phyloP scores from a whole-genome alignment of 1,284 basidiomycete species.

The Irpex sp. region DNA sequence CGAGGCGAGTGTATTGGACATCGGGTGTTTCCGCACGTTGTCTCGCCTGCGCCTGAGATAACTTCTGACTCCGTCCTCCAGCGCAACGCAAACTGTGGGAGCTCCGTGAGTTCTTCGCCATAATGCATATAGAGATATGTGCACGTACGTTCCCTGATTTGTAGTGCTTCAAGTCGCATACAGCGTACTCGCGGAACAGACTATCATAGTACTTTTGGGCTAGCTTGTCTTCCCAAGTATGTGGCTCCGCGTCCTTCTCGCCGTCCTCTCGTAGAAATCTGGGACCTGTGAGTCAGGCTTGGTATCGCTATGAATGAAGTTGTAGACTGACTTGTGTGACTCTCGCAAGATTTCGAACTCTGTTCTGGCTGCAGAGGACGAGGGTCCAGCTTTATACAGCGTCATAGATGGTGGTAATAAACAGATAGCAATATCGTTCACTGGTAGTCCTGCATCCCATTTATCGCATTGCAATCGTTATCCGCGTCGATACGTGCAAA shows the following conservation, averaged over 20 bases:
- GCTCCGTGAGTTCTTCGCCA: background rate
- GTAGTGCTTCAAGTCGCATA: constrained; percentile 95
- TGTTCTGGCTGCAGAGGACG: constrained; percentile 31
- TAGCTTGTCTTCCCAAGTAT: constrained; percentile 83
- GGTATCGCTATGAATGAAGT: background rate
- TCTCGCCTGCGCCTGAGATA: constrained; percentile 84
- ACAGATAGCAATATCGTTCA: background rate
- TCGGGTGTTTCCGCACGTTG: constrained; percentile 89
- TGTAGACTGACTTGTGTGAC: constrained; percentile 59
- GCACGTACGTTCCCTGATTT: constrained; percentile 84
- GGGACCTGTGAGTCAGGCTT: constrained; percentile 10
- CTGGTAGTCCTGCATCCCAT: background rate
- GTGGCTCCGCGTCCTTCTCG: constrained; percentile 44
- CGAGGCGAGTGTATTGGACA: constrained; percentile 76
- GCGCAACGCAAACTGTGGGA: constrained; percentile 80
- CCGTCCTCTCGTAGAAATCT: constrained; percentile 84
- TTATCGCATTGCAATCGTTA: no score
- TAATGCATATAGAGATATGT: background rate
- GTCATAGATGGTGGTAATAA: constrained; percentile 21
- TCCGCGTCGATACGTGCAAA: no score
- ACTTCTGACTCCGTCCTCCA: constrained; percentile 95
- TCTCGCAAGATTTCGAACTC: constrained; percentile 77
- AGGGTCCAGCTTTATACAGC: constrained; percentile 20
- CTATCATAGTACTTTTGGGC: constrained; percentile 89
- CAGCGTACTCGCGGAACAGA: constrained; percentile 91